phyloP scores from a whole-genome alignment of 2,329 filamentous ascomycete genomes.

The Botrytis aclada region DNA sequence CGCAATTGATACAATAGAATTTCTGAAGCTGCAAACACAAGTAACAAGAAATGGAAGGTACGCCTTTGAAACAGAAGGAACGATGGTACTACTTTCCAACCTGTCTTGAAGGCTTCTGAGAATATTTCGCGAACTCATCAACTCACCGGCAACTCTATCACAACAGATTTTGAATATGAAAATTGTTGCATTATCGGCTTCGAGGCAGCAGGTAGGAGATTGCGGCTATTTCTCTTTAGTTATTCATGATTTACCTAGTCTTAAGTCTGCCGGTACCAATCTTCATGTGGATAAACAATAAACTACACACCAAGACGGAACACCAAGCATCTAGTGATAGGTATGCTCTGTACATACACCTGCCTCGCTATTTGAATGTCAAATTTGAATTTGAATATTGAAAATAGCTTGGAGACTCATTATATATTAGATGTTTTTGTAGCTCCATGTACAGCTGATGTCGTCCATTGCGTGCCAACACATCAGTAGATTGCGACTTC shows the following conservation, averaged over 20 bases:
- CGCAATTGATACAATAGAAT: neutral
- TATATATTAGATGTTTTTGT: neutral
- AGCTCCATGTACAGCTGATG: neutral
- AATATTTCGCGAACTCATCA: neutral
- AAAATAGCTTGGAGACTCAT: neutral
- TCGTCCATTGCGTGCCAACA: neutral
- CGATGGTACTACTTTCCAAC: neutral
- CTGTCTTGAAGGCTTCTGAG: neutral
- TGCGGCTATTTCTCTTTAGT: neutral
- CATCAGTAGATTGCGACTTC: neutral
- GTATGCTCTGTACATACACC: neutral
- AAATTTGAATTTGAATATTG: neutral
- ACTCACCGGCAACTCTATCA: neutral
- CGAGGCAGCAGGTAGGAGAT: neutral
- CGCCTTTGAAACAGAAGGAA: constrained; percentile 1
- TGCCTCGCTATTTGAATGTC: neutral
- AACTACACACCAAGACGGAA: neutral
- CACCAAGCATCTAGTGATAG: neutral
- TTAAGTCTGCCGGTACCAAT: neutral
- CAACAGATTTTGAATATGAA: neutral
- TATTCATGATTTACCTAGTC: neutral
- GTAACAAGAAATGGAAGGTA: neutral
- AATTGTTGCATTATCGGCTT: neutral
- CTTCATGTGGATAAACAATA: neutral
- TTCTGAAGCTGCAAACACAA: neutral